A percentile compares a stretch with the other conserved stretches of the same genome.
Evolutionary conservation across 441 rosid genomes (phyloP).

Genomic region (Metrosideros polymorpha): DNA sequence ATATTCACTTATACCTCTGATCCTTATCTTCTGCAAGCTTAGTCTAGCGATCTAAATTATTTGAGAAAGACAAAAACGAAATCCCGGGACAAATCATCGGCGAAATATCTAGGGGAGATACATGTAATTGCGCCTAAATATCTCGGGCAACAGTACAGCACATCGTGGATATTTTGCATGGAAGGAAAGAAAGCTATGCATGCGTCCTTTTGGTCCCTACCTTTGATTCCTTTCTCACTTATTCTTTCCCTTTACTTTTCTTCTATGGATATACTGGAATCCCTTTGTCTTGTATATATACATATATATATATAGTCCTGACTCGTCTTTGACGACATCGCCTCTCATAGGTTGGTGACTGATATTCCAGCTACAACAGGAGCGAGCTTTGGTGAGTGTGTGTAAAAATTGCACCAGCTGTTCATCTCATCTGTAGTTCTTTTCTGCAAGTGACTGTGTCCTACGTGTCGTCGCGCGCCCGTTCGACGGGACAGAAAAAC

Average conservation of each 20-base stretch:
- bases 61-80: not conserved
- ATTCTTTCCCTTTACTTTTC: not conserved
- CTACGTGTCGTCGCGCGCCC: too few relatives aligned
- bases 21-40: not conserved
- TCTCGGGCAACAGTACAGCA: not conserved
- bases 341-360: slow-evolving; percentile 60
- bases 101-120: not conserved
- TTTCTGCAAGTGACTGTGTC: not conserved
- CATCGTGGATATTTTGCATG: not conserved
- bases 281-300: not conserved
- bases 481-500: too few relatives aligned
- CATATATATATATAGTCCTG: not conserved
- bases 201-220: not conserved
- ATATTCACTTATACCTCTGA: not conserved
- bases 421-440: not conserved
- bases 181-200: not conserved
- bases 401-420: not conserved
- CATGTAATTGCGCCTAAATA: not conserved
- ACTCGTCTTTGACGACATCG: not conserved
- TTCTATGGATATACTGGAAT: not conserved
- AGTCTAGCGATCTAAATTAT: not conserved
- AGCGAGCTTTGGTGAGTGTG: slow-evolving; percentile 41
- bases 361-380: slow-evolving; percentile 80
- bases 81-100: not conserved
- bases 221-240: not conserved